Base-by-base conservation (phyloP, 108 stramenopile genomes). In the Nannochloropsis gaditana region DNA sequence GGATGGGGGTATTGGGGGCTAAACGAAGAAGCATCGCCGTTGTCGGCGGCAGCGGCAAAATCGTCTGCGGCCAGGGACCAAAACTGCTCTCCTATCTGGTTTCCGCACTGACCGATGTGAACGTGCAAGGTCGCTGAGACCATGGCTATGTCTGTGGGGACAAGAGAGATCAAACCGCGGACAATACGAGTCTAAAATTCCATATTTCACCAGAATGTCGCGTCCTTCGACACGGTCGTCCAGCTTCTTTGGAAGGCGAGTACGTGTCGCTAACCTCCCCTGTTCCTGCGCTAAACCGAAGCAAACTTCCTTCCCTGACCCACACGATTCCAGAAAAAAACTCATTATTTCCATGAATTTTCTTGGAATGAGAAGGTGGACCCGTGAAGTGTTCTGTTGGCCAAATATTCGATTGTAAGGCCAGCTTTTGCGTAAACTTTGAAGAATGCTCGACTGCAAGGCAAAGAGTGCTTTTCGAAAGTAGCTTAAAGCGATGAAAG, bases 81-180 rank as follows among this genome's bases (percentile, higher is more conserved):
- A 11, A 89, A 89, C 5, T 83, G 84, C 81, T 89, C 84, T 43
- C 88, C 88, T 15, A 89, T 85, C 83, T 89, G 88, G 9, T 88
- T 89, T 10, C 88, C 88, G 43, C 86, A 86, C 81, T 89, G 88
- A 43, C 88, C 88, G 41, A 89, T 15, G 42, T 89, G 88, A 2
- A 89, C 84, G 43, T 87, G 83, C 82, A 87, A n/a, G 3, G 59
- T 73, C n/a, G 59, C n/a, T n/a, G 59, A 3, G 3, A n/a, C 59
- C 59, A 73, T 73, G n/a, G 31, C 31, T 1, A 0, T 31, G 31
- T 31, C 31, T 31, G 31, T 31, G 31, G 31, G 31, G 31, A 31
- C 31, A 31, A 31, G 31, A 31, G 1, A 31, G 31, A 31, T 31
- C 31, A 31, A 31, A 31, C 31, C 0, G 31, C 31, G 31, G 31